Conservation (phyloP, 495 filamentous ascomycete species). For the Opeltia flavorubescens region DNA sequence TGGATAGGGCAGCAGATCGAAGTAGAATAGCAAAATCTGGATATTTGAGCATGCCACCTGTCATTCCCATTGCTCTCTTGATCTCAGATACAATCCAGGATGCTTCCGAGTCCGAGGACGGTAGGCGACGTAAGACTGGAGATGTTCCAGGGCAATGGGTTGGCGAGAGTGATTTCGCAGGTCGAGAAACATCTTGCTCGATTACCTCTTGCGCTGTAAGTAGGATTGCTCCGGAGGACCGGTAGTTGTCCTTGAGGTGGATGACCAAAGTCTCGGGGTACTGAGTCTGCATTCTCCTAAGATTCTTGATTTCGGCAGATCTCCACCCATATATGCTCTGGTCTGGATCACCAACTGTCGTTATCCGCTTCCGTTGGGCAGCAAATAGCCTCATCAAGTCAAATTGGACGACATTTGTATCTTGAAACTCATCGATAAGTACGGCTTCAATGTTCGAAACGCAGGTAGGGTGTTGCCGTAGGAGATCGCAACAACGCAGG, state of each 20-base stretch:
- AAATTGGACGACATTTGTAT: conserved; percentile 92
- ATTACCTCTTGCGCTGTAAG: conserved; percentile 72
- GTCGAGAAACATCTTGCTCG: conserved; percentile 73
- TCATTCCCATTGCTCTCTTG: conserved; percentile 52
- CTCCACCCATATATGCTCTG: conserved; percentile 98
- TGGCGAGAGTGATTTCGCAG: conserved; percentile 61
- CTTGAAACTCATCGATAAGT: conserved; percentile 95
- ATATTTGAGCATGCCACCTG: conserved; percentile 53
- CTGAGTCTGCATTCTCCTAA: conserved; percentile 58
- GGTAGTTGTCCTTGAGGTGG: conserved; percentile 88
- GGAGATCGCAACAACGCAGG: conserved; percentile 66
- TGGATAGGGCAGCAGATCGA: conserved; percentile 68
- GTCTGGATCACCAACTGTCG: conserved; percentile 93
- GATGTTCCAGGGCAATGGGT: conserved; percentile 70
- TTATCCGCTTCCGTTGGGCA: conserved; percentile 55
- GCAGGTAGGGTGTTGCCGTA: conserved; percentile 64
- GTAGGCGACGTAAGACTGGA: conserved; percentile 71
- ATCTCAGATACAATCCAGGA: conserved; percentile 86
- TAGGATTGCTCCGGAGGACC: conserved; percentile 84
- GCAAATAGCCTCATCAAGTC: conserved; percentile 89
- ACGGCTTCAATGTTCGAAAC: conserved; percentile 85
- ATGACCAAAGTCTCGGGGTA: conserved; percentile 70
- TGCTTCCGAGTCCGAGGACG: conserved; percentile 60
- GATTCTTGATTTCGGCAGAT: conserved; percentile 89
- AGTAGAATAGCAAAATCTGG: conserved; percentile 80